Evolutionary conservation across 306 rosid species (phyloP).

Genomic region (Morella rubra): DNA sequence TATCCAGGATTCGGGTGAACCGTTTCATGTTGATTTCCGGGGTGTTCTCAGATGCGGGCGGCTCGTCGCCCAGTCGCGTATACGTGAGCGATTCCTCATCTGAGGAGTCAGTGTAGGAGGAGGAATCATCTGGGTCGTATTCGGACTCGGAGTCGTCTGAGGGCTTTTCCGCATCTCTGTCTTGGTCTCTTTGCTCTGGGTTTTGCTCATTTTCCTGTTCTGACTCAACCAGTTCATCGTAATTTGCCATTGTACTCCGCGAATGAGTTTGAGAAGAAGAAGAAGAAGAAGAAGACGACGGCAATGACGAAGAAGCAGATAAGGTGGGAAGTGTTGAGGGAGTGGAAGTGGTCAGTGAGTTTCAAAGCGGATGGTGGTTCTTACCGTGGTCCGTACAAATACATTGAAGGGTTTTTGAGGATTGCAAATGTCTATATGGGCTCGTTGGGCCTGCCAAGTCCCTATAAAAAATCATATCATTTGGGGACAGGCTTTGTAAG

Average conservation of each 20-base stretch:
- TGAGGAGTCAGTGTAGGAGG: slow-evolving; percentile 9
- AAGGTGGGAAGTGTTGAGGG: background rate
- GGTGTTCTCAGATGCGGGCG: slow-evolving; percentile 31
- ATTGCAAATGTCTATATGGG: too few species aligned
- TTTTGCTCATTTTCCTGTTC: slow-evolving; percentile 5
- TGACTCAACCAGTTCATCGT: background rate
- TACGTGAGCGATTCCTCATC: slow-evolving; percentile 26
- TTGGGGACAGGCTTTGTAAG: too few species aligned
- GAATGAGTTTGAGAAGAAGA: background rate
- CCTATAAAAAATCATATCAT: too few species aligned
- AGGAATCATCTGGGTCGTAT: slow-evolving; percentile 28
- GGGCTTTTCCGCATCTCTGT: background rate
- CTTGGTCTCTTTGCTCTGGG: background rate
- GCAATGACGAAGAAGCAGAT: background rate
- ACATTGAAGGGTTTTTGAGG: too few species aligned
- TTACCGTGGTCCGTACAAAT: too few species aligned
- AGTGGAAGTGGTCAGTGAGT: background rate
- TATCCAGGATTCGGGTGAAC: slow-evolving; percentile 26
- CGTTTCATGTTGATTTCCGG: slow-evolving; percentile 38
- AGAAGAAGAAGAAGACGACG: background rate
- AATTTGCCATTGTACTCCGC: slow-evolving; percentile 19
- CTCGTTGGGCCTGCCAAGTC: too few species aligned
- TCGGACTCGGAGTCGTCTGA: slow-evolving; percentile 28
- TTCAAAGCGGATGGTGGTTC: background rate
- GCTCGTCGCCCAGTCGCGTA: slow-evolving; percentile 26